phyloP scores from a whole-genome alignment of 2,329 filamentous ascomycete species.

The Talaromyces pinophilus region DNA sequence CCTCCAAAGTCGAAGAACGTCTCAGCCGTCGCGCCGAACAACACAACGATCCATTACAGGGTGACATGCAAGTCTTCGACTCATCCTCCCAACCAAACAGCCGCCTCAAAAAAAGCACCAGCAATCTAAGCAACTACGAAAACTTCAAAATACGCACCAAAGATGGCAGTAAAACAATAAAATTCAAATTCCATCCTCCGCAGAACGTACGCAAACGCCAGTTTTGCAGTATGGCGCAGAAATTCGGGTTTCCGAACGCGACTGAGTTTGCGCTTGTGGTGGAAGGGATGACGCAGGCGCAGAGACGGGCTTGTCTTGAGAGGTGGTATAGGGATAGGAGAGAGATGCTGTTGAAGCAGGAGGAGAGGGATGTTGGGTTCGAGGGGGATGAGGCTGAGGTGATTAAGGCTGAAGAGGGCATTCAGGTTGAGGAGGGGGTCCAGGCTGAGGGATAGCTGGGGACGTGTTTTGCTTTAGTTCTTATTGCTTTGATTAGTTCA shows the following conservation, averaged over 20 bases:
- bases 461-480: background rate
- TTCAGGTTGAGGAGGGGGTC: background rate
- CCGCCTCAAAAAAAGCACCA: background rate
- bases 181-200: slow-evolving; percentile 70
- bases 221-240: slow-evolving; percentile 85
- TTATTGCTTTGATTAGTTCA: background rate
- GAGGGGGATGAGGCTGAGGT: background rate
- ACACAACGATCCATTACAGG: slow-evolving; percentile 33
- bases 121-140: slow-evolving; percentile 1
- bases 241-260: slow-evolving; percentile 72
- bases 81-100: slow-evolving; percentile 28
- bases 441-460: background rate
- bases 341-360: slow-evolving; percentile 43
- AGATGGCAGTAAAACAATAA: slow-evolving; percentile 48
- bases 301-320: slow-evolving; percentile 75
- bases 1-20: slow-evolving; percentile 85
- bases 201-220: slow-evolving; percentile 73
- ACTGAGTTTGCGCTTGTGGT: slow-evolving; percentile 88
- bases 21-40: slow-evolving; percentile 73
- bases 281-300: slow-evolving; percentile 83
- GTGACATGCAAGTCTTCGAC: slow-evolving; percentile 40
- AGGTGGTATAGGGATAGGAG: slow-evolving; percentile 73
- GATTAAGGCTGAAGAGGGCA: background rate
- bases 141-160: slow-evolving; percentile 25
- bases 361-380: background rate